phyloP scores from a whole-genome alignment of 1,284 basidiomycete genomes.

The Trichosporon faecale region DNA sequence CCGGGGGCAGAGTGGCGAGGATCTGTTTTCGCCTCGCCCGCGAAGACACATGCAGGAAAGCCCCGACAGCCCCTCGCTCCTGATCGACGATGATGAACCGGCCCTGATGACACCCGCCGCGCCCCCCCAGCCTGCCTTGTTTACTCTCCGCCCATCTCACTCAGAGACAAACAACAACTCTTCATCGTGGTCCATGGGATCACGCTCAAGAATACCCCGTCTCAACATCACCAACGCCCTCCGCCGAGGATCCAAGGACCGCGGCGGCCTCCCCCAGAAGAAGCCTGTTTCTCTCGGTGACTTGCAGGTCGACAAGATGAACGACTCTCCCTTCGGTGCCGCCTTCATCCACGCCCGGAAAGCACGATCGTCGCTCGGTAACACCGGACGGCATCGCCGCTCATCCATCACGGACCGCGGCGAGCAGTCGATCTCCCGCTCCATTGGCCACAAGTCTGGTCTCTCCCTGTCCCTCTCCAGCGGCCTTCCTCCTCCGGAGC shows the following conservation, averaged over 20 bases:
- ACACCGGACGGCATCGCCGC: conserved; percentile 3
- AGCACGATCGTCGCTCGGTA: conserved; percentile 19
- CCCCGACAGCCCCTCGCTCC: conserved; percentile 13
- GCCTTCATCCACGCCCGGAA: conserved; percentile 24
- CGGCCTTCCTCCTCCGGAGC: conserved; percentile 36
- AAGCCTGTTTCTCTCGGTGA: conserved; percentile 47
- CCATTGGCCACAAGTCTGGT: conserved; percentile 50
- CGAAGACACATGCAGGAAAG: conserved; percentile 7
- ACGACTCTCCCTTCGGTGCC: conserved; percentile 42
- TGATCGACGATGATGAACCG: conserved; percentile 17
- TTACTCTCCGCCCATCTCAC: conserved; percentile 38
- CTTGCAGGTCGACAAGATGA: conserved; percentile 34
- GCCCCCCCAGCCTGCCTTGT: conserved; percentile 30
- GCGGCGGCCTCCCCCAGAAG: conserved; percentile 31
- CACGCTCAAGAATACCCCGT: conserved; percentile 27
- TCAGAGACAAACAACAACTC: conserved; percentile 36
- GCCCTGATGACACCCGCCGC: conserved; percentile 13
- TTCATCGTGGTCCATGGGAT: conserved; percentile 15
- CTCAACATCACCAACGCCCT: conserved; percentile 35
- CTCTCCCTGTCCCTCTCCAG: conserved; percentile 40
- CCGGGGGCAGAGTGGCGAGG: conserved; percentile 15
- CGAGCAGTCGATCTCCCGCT: conserved; percentile 42
- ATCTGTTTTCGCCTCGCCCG: conserved; percentile 24
- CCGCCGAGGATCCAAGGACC: conserved; percentile 15
- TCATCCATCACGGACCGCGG: conserved; percentile 13